Evolutionary conservation across 352 stramenopile species (phyloP).

Genomic region (Phytopythium boreale): DNA sequence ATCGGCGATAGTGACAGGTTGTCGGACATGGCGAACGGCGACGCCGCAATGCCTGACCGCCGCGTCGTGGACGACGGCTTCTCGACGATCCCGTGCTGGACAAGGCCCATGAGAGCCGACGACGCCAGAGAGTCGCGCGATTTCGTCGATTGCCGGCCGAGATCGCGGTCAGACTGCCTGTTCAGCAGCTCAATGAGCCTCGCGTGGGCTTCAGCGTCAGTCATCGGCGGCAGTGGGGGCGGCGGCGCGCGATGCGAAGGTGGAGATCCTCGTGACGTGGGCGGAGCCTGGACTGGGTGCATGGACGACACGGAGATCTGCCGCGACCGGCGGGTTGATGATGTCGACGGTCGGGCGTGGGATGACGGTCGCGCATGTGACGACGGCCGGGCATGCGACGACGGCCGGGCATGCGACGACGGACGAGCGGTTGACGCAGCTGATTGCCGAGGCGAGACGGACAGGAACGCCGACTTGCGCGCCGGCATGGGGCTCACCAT

Average conservation of each 20-base stretch:
- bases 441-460: background rate
- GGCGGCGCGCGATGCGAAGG: background rate
- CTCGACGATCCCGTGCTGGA: slow-evolving; percentile 5
- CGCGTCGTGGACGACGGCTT: background rate
- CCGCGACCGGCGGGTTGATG: background rate
- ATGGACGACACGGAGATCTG: slow-evolving; percentile 2
- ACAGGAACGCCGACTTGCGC: slow-evolving; percentile 5
- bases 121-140: slow-evolving; percentile 4
- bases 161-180: background rate
- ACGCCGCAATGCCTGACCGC: background rate
- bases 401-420: background rate
- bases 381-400: background rate
- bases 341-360: background rate
- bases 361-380: background rate
- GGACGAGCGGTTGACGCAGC: background rate
- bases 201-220: background rate
- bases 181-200: slow-evolving; percentile 8
- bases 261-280: background rate
- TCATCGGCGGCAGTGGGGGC: background rate
- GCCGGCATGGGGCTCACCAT: slow-evolving; percentile 4
- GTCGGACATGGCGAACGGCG: slow-evolving; percentile 1
- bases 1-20: slow-evolving; percentile 4
- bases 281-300: background rate
- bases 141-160: background rate
- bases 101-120: background rate